Evolutionary conservation across 371 early-diverging fungal genomes (phyloP).

Genomic region (Mortierella sp.): DNA sequence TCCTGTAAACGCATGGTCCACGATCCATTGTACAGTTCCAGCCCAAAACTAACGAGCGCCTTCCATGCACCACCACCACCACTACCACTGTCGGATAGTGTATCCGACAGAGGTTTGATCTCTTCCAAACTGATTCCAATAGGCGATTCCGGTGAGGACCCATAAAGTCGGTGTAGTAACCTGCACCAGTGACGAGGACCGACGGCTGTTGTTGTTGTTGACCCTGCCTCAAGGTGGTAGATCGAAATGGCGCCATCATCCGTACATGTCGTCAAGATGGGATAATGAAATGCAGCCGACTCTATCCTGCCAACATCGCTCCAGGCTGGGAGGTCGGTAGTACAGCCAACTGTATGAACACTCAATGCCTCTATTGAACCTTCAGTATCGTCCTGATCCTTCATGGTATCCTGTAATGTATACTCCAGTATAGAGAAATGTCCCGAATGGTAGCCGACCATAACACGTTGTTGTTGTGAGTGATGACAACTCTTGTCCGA

Average conservation of each 20-base stretch:
- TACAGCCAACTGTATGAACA: constrained; percentile 26
- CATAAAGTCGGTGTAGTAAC: constrained; percentile 37
- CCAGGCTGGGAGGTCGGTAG: constrained; percentile 14
- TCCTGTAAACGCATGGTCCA: constrained; percentile 50
- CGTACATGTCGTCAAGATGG: constrained; percentile 28
- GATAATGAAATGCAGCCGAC: constrained; percentile 27
- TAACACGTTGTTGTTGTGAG: constrained; percentile 41
- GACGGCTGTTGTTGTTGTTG: too few species aligned
- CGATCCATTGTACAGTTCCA: constrained; percentile 34
- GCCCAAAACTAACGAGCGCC: constrained; percentile 25
- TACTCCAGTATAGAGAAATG: constrained; percentile 45
- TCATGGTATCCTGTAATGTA: background rate
- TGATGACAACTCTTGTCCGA: background rate
- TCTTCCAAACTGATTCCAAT: constrained; percentile 25
- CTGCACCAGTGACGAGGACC: constrained; percentile 23
- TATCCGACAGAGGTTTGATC: background rate
- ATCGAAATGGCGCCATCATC: constrained; percentile 35
- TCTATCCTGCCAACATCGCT: constrained; percentile 24
- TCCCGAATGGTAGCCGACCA: constrained; percentile 42
- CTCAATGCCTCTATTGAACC: background rate
- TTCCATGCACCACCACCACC: constrained; percentile 16
- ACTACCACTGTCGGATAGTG: background rate
- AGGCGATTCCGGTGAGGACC: constrained; percentile 22
- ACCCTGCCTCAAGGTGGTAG: constrained; percentile 11
- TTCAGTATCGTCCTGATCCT: background rate